Evolutionary conservation across 73 alveolate species (phyloP).

Genomic region (Paramecium caudatum): DNA sequence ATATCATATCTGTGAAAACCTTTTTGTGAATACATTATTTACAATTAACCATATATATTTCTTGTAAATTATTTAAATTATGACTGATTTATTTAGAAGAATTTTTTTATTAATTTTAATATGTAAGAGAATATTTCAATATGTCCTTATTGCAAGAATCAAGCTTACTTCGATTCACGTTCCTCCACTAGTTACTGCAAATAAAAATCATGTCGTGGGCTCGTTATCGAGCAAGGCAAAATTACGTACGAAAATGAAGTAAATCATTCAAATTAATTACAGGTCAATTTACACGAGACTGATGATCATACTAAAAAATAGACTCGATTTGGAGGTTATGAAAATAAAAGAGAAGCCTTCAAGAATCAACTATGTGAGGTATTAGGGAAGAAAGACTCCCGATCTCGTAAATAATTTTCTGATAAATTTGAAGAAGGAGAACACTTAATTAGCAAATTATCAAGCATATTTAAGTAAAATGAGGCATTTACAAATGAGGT

Average conservation of each 20-base stretch:
- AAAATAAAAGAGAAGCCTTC: conserved; percentile 59
- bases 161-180: background rate
- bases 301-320: conserved; percentile 46
- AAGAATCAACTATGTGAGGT: background rate
- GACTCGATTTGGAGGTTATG: conserved; percentile 61
- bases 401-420: background rate
- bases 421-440: conserved; percentile 60
- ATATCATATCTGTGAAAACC: too few relatives aligned
- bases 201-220: background rate
- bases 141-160: conserved; percentile 27
- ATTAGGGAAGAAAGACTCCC: background rate
- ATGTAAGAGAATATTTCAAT: too few relatives aligned
- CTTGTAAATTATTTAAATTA: too few relatives aligned
- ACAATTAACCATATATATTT: too few relatives aligned
- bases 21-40: too few relatives aligned
- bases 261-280: background rate
- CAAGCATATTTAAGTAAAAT: background rate
- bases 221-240: conserved; percentile 6
- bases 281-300: conserved; percentile 43
- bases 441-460: background rate
- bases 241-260: conserved; percentile 53
- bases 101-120: too few relatives aligned
- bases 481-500: conserved; percentile 40
- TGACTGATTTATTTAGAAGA: too few relatives aligned
- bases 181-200: conserved; percentile 19